Percentiles rank a stretch among this genome's conserved stretches.
These are phyloP conservation scores for Fraxinus greggii DNA, from an alignment of 305 asterid genomes.

Conservation along the genomic window DNA sequence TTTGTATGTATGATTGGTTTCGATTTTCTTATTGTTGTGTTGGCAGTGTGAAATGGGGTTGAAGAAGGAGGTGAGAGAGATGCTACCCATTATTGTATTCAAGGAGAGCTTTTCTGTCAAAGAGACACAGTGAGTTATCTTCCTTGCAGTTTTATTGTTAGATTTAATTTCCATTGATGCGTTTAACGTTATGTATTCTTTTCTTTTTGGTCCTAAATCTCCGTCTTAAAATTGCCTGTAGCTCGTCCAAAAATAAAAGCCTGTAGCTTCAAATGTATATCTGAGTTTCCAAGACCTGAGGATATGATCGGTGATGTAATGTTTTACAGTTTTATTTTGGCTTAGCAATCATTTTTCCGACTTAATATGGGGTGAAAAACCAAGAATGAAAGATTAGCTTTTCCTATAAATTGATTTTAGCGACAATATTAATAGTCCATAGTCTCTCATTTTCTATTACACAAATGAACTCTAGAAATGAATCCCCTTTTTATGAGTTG, in stretches of 20 bases:
- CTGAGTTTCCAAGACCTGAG: neutral
- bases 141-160: neutral
- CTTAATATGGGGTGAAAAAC: neutral
- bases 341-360: neutral
- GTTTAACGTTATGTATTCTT: neutral
- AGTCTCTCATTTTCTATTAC: neutral
- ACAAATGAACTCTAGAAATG: neutral
- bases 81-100: conserved; percentile 75
- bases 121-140: conserved; percentile 57
- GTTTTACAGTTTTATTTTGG: conserved; percentile 7
- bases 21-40: neutral
- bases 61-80: conserved; percentile 80
- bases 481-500: neutral
- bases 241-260: neutral
- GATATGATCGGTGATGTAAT: neutral
- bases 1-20: neutral
- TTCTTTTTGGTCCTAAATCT: neutral
- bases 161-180: neutral
- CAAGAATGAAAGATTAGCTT: neutral
- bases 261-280: neutral
- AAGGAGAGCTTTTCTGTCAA: conserved; percentile 69
- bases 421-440: neutral
- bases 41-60: conserved; percentile 68
- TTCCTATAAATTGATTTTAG: neutral
- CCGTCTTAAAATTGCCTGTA: neutral